These are phyloP conservation scores for Pseudozyma tsukubaensis DNA, from an alignment of 1,284 basidiomycete species.

Conservation along the genomic window DNA sequence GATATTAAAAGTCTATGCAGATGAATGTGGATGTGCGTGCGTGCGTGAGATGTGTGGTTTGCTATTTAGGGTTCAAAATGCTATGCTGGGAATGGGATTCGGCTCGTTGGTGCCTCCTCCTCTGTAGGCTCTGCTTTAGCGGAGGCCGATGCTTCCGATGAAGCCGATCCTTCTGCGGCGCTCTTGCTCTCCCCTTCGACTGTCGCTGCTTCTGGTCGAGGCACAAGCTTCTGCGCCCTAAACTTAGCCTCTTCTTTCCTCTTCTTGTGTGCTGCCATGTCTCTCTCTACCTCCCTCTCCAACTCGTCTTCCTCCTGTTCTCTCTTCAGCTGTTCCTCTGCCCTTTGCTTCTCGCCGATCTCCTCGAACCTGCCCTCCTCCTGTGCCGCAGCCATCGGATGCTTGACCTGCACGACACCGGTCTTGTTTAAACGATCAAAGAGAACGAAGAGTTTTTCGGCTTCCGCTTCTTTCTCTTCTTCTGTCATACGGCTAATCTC, in stretches of 20 bases:
- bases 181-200: not conserved
- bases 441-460: constrained; percentile 57
- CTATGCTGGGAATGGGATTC: not conserved
- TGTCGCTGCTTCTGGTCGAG: not conserved
- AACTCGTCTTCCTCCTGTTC: constrained; percentile 43
- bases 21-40: constrained; percentile 5
- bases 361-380: constrained; percentile 51
- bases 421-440: constrained; percentile 60
- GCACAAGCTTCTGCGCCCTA: constrained; percentile 26
- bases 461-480: constrained; percentile 59
- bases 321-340: constrained; percentile 24
- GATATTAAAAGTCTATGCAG: not conserved
- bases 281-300: constrained; percentile 40
- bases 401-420: constrained; percentile 51
- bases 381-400: constrained; percentile 45
- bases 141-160: not conserved
- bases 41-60: not conserved
- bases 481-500: constrained; percentile 50
- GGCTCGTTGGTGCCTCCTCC: not conserved
- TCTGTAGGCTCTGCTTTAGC: not conserved
- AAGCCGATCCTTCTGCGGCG: not conserved
- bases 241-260: constrained; percentile 31
- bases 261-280: constrained; percentile 33
- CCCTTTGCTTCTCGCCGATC: constrained; percentile 19
- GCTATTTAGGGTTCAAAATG: not conserved